phyloP scores from a whole-genome alignment of 2,329 filamentous ascomycete genomes.

The Neofusicoccum sp. region DNA sequence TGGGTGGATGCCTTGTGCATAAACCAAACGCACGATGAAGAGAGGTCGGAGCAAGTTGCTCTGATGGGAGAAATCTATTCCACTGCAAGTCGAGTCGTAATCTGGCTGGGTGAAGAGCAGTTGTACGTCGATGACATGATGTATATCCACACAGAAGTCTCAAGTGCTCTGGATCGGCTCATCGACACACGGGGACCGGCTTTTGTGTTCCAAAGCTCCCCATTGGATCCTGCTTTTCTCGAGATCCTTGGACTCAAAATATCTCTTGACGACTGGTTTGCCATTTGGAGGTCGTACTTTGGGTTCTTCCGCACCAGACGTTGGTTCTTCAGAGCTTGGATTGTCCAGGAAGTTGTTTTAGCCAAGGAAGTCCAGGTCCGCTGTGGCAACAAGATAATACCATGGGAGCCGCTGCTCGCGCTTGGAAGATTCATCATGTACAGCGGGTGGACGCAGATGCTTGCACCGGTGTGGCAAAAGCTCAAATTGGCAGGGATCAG shows the following conservation, averaged over 20 bases:
- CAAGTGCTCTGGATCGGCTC: neutral
- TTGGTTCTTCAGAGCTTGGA: slow-evolving; percentile 11
- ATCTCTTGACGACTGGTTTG: neutral
- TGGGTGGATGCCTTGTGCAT: slow-evolving; percentile 24
- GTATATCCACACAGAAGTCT: neutral
- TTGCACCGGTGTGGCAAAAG: neutral
- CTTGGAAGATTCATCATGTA: neutral
- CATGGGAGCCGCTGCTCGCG: neutral
- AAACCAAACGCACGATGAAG: slow-evolving; percentile 18
- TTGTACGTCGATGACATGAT: neutral
- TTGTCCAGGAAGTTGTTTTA: slow-evolving; percentile 6
- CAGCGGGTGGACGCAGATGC: neutral
- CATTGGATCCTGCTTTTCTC: neutral
- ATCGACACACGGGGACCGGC: neutral
- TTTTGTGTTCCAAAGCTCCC: neutral
- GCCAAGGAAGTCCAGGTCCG: neutral
- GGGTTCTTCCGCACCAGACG: neutral
- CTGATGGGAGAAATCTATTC: slow-evolving; percentile 22
- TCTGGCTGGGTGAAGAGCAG: slow-evolving; percentile 19
- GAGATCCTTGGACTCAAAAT: neutral
- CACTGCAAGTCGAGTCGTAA: slow-evolving; percentile 6
- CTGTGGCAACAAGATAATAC: neutral
- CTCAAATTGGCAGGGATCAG: neutral
- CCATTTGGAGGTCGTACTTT: neutral
- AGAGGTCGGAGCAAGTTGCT: slow-evolving; percentile 17